Evolutionary conservation across 495 filamentous ascomycete species (phyloP).

Genomic region (Pseudoneurospora amorphoporcata): DNA sequence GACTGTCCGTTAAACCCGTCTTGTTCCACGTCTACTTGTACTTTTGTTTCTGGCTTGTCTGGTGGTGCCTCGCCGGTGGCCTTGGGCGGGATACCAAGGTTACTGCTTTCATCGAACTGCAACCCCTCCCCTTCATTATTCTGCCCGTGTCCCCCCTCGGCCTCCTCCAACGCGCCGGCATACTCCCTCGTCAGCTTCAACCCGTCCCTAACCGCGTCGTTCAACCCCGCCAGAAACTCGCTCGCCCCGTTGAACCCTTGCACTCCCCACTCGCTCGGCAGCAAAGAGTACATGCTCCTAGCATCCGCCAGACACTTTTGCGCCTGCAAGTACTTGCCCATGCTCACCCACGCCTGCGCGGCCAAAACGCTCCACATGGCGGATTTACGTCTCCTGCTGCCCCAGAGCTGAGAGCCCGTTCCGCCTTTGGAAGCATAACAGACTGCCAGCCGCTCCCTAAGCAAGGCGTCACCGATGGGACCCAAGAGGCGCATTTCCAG

Average conservation of each 20-base stretch:
- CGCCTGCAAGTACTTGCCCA: slow-evolving; percentile 58
- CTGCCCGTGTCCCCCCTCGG: background rate
- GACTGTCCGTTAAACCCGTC: background rate
- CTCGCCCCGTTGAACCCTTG: slow-evolving; percentile 44
- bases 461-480: slow-evolving; percentile 62
- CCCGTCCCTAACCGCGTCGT: slow-evolving; percentile 47
- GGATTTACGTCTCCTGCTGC: slow-evolving; percentile 65
- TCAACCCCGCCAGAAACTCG: slow-evolving; percentile 55
- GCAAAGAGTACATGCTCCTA: slow-evolving; percentile 52
- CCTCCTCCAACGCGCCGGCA: background rate
- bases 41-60: background rate
- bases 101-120: slow-evolving; percentile 52
- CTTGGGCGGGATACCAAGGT: slow-evolving; percentile 14
- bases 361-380: slow-evolving; percentile 83
- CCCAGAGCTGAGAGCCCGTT: slow-evolving; percentile 51
- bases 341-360: slow-evolving; percentile 69
- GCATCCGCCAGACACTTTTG: slow-evolving; percentile 63
- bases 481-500: slow-evolving; percentile 69
- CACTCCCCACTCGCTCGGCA: slow-evolving; percentile 45
- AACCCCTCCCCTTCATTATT: slow-evolving; percentile 24
- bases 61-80: background rate
- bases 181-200: slow-evolving; percentile 18
- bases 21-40: background rate
- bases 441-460: slow-evolving; percentile 72
- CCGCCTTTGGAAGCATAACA: slow-evolving; percentile 70